Evolutionary conservation across 768 basidiomycete species (phyloP), one percentile per base, ranked within the genome.

Genomic region (Rubroboletus satanas): DNA sequence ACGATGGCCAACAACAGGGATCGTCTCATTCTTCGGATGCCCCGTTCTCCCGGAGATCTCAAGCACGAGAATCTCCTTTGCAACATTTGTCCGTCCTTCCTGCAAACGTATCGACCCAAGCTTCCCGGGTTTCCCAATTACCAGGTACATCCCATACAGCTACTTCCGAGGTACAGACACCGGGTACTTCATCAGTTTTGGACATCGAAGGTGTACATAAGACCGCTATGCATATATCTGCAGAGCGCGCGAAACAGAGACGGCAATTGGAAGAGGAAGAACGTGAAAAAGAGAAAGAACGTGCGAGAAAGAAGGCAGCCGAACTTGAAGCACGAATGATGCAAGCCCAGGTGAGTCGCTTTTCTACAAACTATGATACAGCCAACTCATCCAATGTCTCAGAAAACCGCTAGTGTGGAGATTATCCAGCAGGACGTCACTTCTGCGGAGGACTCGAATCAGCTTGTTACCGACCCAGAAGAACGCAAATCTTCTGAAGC

Each of bases 221-320:
- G 67, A 83, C 84, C 44, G 73, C 85, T 17, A 93, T 94, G 93
- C 91, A 92, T 56, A 80, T 71, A 51, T 89, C 89, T 7, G 93
- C 93, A 2, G 91, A 90, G 57, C 81, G 91, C 38, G 93, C 93
- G 7, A 86, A 83, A 63, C 80, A 87, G 57, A 77, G 93, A 51
- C 76, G 90, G 45, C 85, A 90, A 63, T 80, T 87, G 48, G 93
- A 94, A 61, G 93, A 95, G 66, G 87, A 84, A 57, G 86, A 89
- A 60, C 79, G 92, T 15, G 85, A 90, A 65, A 85, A 82, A 45
- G 86, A 87, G 68, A 82, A 83, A 61, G 91, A 93, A 62, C 78
- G 93, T 15, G 93, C 93, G 14, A 78, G 82, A 57, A 81, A 74
- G 71, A 96, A 94, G 70, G 92, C 90, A 28, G 80, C 77, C 11